Base-by-base conservation (phyloP, 495 filamentous ascomycete genomes). In the Astrocystis sublimbata region DNA sequence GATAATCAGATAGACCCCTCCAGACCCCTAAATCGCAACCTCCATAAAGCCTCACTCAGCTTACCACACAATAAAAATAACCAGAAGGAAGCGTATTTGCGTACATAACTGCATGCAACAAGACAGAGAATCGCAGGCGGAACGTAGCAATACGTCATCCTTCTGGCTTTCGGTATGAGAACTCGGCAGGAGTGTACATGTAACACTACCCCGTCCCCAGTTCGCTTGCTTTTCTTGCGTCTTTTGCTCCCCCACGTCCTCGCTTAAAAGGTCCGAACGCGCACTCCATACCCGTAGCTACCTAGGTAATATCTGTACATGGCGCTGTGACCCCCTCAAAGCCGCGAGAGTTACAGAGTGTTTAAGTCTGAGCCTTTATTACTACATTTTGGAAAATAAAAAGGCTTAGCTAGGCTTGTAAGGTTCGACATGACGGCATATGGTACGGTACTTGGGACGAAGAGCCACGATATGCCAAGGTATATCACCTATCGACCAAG, bases 311-410 rank as follows among this genome's bases (percentile, higher is more conserved):
- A n/a, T 42, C 52, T 38, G 9, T 56, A 19, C 21, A 24, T 23
- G 13, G 40, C 28, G 40, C 54, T 9, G 15, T 45, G 54, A 45
- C 54, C 54, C 23, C 9, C n/a, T 31, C 54, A 43, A n/a, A 56
- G 54, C 54, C 40, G 35, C 54, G 17, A 45, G 36, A n/a, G 54
- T 57, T 43, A 24, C 54, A 57, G 23, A 43, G 45, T 35, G 40
- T 17, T 9, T 6, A 13, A 26, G 40, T 17, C 53, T n/a, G 17
- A 4, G 4, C 40, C 54, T 28, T 45, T 43, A 43, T 57, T 28
- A 41, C 42, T 41, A 45, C 17, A 52, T 6, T 35, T 35, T 17
- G 13, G 31, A 15, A 49, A 49, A 21, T 13, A 49, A 15, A 21
- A 9, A 45, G 8, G 24, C 17, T 57, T 40, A 57, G 54, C 54